phyloP scores from a whole-genome alignment of 768 basidiomycete genomes.

The Dendrothele bispora region DNA sequence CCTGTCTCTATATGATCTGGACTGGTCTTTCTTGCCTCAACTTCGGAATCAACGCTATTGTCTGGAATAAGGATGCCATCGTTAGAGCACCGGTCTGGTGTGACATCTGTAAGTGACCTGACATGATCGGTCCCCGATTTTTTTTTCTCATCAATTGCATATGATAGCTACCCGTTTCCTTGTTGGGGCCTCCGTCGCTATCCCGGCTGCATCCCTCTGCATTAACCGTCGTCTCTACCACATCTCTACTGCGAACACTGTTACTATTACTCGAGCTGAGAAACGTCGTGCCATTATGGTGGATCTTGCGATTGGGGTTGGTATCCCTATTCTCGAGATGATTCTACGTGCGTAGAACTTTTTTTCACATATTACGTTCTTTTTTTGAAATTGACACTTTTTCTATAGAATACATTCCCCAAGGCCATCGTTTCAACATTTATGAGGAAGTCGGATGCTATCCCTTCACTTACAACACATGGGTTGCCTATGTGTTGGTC shows the following conservation, averaged over 20 bases:
- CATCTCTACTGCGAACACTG: slow-evolving; percentile 51
- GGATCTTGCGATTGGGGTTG: slow-evolving; percentile 53
- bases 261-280: slow-evolving; percentile 50
- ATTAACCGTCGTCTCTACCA: slow-evolving; percentile 67
- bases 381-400: slow-evolving; percentile 8
- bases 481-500: slow-evolving; percentile 43
- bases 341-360: slow-evolving; percentile 37
- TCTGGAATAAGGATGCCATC: slow-evolving; percentile 53
- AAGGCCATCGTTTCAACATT: slow-evolving; percentile 63
- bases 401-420: slow-evolving; percentile 43
- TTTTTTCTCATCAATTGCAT: neutral
- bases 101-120: slow-evolving; percentile 42
- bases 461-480: slow-evolving; percentile 49
- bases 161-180: slow-evolving; percentile 42
- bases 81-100: slow-evolving; percentile 47
- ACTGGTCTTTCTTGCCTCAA: slow-evolving; percentile 45
- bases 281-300: slow-evolving; percentile 50
- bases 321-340: slow-evolving; percentile 52
- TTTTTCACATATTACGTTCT: neutral
- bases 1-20: slow-evolving; percentile 61
- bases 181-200: slow-evolving; percentile 42
- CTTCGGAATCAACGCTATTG: slow-evolving; percentile 47
- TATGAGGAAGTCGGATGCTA: slow-evolving; percentile 59
- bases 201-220: slow-evolving; percentile 55
- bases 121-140: slow-evolving; percentile 26